A percentile compares a stretch with the other conserved stretches of the same genome.
Evolutionary conservation across 495 filamentous ascomycete genomes (phyloP).

Genomic region (Neurospora sp.): DNA sequence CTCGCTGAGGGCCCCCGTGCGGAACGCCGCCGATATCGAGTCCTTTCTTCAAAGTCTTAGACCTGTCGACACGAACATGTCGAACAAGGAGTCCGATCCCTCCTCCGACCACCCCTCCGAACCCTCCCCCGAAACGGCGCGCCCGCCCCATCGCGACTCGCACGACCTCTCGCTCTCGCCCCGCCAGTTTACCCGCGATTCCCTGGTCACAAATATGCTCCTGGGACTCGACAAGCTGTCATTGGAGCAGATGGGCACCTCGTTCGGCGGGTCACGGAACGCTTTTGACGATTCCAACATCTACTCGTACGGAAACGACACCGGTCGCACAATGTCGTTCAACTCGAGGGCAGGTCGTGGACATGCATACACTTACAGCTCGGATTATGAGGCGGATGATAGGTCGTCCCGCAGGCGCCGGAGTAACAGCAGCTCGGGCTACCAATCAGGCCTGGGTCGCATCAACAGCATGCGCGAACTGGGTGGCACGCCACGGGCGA

Average conservation of each 20-base stretch:
- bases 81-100: slow-evolving; percentile 20
- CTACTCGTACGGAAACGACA: slow-evolving; percentile 19
- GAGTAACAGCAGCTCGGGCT: slow-evolving; percentile 74
- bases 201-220: slow-evolving; percentile 86
- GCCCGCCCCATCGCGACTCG: slow-evolving; percentile 49
- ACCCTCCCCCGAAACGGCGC: slow-evolving; percentile 19
- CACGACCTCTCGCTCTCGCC: slow-evolving; percentile 78
- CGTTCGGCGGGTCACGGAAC: slow-evolving; percentile 10
- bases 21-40: slow-evolving; percentile 23
- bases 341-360: slow-evolving; percentile 37
- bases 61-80: slow-evolving; percentile 21
- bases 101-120: background rate
- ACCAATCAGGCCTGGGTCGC: slow-evolving; percentile 49
- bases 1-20: slow-evolving; percentile 16
- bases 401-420: slow-evolving; percentile 54
- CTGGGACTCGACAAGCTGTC: slow-evolving; percentile 77
- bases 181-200: slow-evolving; percentile 68
- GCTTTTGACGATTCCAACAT: slow-evolving; percentile 21
- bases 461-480: slow-evolving; percentile 52
- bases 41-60: slow-evolving; percentile 24
- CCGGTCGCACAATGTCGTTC: slow-evolving; percentile 24
- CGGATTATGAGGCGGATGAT: slow-evolving; percentile 57
- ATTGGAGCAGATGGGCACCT: slow-evolving; percentile 36
- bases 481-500: slow-evolving; percentile 19
- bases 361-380: slow-evolving; percentile 66